Evolutionary conservation across 2,329 filamentous ascomycete genomes (phyloP).

Genomic region (Sarocladium kiliense): DNA sequence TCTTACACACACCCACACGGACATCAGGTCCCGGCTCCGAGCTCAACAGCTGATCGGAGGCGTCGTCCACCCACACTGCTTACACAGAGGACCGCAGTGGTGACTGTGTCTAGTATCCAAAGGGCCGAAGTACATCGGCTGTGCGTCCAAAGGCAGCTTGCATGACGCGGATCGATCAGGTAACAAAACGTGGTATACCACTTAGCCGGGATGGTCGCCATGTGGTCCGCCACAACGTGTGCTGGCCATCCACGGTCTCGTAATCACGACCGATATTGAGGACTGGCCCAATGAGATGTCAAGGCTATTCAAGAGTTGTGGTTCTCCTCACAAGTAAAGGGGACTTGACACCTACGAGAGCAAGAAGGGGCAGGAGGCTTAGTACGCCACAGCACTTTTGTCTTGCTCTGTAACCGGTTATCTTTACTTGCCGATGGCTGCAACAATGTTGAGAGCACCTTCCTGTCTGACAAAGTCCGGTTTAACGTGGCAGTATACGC

Average conservation of each 20-base stretch:
- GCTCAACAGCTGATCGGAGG: too few species aligned
- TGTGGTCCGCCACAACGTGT: not conserved
- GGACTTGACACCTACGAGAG: too few species aligned
- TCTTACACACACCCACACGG: too few species aligned
- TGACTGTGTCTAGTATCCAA: not conserved
- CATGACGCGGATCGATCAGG: not conserved
- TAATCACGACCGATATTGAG: not conserved
- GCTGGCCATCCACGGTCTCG: too few species aligned
- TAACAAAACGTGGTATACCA: not conserved
- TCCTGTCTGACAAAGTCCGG: too few species aligned
- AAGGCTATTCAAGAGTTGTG: too few species aligned
- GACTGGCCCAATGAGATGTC: not conserved
- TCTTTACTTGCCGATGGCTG: not conserved
- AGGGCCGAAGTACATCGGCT: not conserved
- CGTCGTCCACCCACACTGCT: not conserved
- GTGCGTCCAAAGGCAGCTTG: not conserved
- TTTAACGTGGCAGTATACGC: too few species aligned
- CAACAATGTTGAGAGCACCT: not conserved
- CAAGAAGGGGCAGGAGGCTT: too few species aligned
- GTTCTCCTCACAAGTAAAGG: too few species aligned
- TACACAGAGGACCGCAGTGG: not conserved
- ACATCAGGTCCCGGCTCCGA: too few species aligned
- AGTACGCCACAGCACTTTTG: not conserved
- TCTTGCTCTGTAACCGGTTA: not conserved
- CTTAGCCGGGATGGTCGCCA: not conserved